Evolutionary conservation across 2,329 filamentous ascomycete genomes (phyloP), one percentile per base, ranked within the genome.

Genomic region (Penicillium sp.): DNA sequence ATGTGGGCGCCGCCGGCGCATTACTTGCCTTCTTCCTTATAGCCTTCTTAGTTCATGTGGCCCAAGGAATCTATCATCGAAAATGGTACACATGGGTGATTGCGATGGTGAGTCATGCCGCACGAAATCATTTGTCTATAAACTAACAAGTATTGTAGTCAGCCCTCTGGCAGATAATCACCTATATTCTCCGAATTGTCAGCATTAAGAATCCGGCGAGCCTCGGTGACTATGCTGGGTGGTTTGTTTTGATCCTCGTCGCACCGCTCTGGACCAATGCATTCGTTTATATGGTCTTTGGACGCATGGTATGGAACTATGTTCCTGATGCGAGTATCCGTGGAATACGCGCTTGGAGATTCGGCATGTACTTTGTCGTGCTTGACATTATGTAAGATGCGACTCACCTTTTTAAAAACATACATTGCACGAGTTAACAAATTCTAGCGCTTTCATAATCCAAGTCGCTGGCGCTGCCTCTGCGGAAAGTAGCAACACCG

Each of bases 231-330:
- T 67, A 71, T 1, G 53, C 53, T 11, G 53, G 46, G 7, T 50
- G 47, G 47, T 56, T 56, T 16, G 53, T 56, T 21, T 14, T 49
- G 1, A 50, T 56, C 18, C 40, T 56, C 46, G 53, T 56, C 5
- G 72, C 75, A 1, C 72, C 72, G 3, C 33, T 58, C 7, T 58
- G 43, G 61, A 58, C 79, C n/a, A 79, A 79, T 57, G 76, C 76
- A 1, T 80, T 75, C 57, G 71, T 72, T 14, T 79, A 78, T 64
- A 77, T 79, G 73, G 67, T 74, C 2, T 66, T 79, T 20, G 77
- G 71, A 1, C 70, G 76, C 1, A 77, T 79, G 74, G 70, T 78
- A 20, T 65, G 79, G 63, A 77, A 71, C 60, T 78, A 74, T 56
- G 51, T 72, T 2, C 74, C 74, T 0, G 67, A 70, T 0, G 69